phyloP scores from a whole-genome alignment of 306 rosid species.

The Neltuma alba region DNA sequence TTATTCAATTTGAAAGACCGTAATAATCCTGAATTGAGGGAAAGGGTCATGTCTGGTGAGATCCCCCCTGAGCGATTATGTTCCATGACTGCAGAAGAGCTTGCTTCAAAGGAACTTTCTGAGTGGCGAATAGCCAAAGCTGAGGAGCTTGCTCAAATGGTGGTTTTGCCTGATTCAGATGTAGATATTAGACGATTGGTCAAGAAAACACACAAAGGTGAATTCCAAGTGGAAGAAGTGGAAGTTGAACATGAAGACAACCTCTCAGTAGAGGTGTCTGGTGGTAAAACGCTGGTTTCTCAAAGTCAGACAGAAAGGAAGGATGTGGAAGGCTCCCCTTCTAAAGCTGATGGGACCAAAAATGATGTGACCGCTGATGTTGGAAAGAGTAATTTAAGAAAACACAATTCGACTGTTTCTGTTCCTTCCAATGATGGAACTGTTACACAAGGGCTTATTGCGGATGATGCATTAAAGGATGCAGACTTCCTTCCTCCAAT shows the following conservation, averaged over 20 bases:
- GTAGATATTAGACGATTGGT: conserved; percentile 87
- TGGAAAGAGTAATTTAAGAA: conserved; percentile 47
- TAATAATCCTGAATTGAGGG: conserved; percentile 89
- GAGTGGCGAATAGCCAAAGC: conserved; percentile 99
- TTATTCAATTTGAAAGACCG: conserved; percentile 94
- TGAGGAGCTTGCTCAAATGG: conserved; percentile 98
- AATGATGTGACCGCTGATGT: conserved; percentile 32
- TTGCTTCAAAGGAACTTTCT: conserved; percentile 98
- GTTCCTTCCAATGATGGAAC: conserved; percentile 66
- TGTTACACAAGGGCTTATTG: conserved; percentile 82
- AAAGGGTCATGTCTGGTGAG: conserved; percentile 88
- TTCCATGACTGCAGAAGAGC: conserved; percentile 97
- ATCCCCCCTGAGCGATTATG: conserved; percentile 79
- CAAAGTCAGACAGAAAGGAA: conserved; percentile 45
- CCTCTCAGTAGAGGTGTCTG: conserved; percentile 59
- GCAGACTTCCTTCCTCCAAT: conserved; percentile 82
- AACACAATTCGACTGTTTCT: conserved; percentile 46
- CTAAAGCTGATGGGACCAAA: conserved; percentile 45
- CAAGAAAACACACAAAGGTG: conserved; percentile 96
- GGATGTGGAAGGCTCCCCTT: conserved; percentile 43
- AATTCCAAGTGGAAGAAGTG: conserved; percentile 82
- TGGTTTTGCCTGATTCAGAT: conserved; percentile 85
- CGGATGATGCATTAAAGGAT: conserved; percentile 82
- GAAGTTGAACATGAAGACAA: conserved; percentile 83
- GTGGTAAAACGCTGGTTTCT: conserved; percentile 49